A percentile compares a stretch with the other conserved stretches of the same genome.
Evolutionary conservation across 2,329 filamentous ascomycete genomes (phyloP).

Genomic region (Microascus cirrosus): DNA sequence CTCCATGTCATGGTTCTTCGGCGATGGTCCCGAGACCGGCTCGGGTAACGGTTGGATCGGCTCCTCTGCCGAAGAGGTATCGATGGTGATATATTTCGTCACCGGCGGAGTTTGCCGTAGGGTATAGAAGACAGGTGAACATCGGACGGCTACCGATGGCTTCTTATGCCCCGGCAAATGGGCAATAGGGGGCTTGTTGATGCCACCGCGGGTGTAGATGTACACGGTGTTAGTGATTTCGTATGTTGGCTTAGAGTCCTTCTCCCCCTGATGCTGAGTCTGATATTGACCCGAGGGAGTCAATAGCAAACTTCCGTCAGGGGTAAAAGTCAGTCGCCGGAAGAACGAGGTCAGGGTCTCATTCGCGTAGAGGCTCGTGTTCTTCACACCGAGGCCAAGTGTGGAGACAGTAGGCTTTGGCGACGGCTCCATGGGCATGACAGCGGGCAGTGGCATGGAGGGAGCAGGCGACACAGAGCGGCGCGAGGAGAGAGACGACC

Average conservation of each 20-base stretch:
- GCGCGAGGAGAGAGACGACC: constrained; percentile 85
- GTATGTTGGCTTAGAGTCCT: constrained; percentile 62
- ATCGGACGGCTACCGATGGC: constrained; percentile 89
- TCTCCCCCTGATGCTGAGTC: constrained; percentile 54
- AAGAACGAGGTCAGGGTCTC: constrained; percentile 98
- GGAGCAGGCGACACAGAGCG: constrained; percentile 89
- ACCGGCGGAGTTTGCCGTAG: constrained; percentile 55
- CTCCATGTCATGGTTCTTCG: constrained; percentile 60
- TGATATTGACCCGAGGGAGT: constrained; percentile 96
- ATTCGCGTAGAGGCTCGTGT: constrained; percentile 87
- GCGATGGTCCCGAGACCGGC: constrained; percentile 54
- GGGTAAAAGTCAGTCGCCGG: constrained; percentile 82
- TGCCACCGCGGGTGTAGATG: constrained; percentile 89
- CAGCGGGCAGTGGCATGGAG: constrained; percentile 84
- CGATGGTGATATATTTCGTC: constrained; percentile 86
- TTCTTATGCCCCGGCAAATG: constrained; percentile 97
- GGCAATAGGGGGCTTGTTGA: constrained; percentile 92
- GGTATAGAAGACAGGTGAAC: constrained; percentile 82
- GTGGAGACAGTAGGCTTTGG: constrained; percentile 59
- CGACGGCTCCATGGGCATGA: constrained; percentile 86
- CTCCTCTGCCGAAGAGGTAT: constrained; percentile 81
- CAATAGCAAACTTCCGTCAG: constrained; percentile 85
- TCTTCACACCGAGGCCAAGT: constrained; percentile 56
- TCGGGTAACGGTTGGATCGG: constrained; percentile 77
- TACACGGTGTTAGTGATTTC: constrained; percentile 97